Percentiles rank a stretch among this genome's conserved stretches.
phyloP scores from a whole-genome alignment of 768 basidiomycete genomes.

The Lactarius sanguifluus region DNA sequence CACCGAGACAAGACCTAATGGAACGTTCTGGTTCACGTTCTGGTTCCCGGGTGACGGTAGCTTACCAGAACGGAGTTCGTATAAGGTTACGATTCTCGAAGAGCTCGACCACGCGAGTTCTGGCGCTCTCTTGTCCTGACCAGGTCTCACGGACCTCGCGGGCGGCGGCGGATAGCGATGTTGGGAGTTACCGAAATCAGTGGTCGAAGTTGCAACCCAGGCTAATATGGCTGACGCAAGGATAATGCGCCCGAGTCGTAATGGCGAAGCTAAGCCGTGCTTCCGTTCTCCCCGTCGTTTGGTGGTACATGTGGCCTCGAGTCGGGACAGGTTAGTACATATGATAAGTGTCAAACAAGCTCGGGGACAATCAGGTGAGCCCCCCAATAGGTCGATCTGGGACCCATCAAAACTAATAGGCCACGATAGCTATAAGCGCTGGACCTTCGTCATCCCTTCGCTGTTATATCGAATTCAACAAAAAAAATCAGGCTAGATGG shows the following conservation, averaged over 20 bases:
- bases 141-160: not conserved
- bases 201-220: not conserved
- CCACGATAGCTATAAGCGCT: not conserved
- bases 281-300: constrained; percentile 8
- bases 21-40: constrained; percentile 1
- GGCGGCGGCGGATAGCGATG: not conserved
- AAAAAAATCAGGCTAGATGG: not conserved
- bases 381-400: not conserved
- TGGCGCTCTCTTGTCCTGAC: not conserved
- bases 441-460: not conserved
- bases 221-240: not conserved
- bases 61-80: constrained; percentile 6
- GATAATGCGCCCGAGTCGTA: not conserved
- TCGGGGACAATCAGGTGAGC: not conserved
- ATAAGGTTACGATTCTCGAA: not conserved
- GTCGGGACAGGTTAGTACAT: not conserved
- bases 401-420: not conserved
- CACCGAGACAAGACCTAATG: not conserved
- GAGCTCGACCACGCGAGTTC: not conserved
- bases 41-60: constrained; percentile 8
- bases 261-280: not conserved
- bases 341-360: constrained; percentile 10
- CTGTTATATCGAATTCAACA: not conserved
- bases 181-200: not conserved
- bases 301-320: constrained; percentile 17